phyloP scores from a whole-genome alignment of 257 asterid genomes.

The Solanum chaucha region DNA sequence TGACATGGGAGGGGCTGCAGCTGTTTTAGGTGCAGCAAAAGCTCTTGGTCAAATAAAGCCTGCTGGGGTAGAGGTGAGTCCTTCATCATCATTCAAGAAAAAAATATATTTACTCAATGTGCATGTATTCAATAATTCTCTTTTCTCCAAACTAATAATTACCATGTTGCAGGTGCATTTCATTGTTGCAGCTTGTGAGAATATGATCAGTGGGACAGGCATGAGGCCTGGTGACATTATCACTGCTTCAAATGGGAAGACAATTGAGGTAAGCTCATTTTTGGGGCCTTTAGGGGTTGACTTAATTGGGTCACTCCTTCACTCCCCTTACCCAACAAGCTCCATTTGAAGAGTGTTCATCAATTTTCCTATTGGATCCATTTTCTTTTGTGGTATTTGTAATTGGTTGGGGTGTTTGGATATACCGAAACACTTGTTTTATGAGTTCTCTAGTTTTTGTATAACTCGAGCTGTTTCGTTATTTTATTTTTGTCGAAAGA shows the following conservation, averaged over 20 bases:
- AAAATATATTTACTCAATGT: no score
- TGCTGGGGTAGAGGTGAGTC: slow-evolving; percentile 82
- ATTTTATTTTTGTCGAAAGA: neutral
- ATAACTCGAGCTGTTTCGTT: neutral
- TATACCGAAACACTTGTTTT: neutral
- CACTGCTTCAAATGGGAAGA: slow-evolving; percentile 94
- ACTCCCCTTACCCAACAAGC: neutral
- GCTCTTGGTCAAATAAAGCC: slow-evolving; percentile 93
- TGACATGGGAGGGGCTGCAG: slow-evolving; percentile 99
- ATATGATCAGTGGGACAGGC: slow-evolving; percentile 96
- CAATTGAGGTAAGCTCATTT: slow-evolving; percentile 56
- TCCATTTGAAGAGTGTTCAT: neutral
- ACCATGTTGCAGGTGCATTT: slow-evolving; percentile 65
- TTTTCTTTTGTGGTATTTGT: neutral
- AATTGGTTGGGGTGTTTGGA: neutral
- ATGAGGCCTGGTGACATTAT: slow-evolving; percentile 91
- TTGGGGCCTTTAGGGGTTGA: neutral
- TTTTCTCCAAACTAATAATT: neutral
- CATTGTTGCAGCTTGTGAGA: slow-evolving; percentile 94
- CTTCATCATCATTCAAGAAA: slow-evolving; percentile 1
- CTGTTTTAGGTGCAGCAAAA: slow-evolving; percentile 88
- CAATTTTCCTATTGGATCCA: neutral
- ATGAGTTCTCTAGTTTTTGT: neutral
- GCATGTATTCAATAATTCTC: neutral
- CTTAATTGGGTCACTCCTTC: neutral